Evolutionary conservation across 169 alveolate species (phyloP), one percentile per base, ranked within the genome.

Genomic region (Besnoitia besnoiti): DNA sequence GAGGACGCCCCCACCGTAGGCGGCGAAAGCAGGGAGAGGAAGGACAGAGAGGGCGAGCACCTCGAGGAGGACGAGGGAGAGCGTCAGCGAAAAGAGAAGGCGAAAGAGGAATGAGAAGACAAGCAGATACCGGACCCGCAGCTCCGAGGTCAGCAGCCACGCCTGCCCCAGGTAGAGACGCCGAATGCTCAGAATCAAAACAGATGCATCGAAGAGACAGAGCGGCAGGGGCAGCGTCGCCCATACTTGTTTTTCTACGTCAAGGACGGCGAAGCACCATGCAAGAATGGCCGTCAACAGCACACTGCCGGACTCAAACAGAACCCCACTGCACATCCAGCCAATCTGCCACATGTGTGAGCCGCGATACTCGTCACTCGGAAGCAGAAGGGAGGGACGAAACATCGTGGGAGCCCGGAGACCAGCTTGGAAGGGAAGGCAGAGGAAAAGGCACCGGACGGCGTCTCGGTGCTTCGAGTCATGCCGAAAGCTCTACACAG

Each of bases 311-410:
- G 61, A 40, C 76, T 90, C 93, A 37, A 59, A 3, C 51, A 87
- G 75, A 4, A 90, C 67, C 1, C 93, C 93, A 14, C 73, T n/a
- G 67, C 93, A 90, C 27, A 90, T 61, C 59, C 85, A 0, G n/a
- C 67, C 85, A 0, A 90, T 85, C 5, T 76, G 39, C 40, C 85
- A 33, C 8, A 82, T 77, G 85, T 51, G 49, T 27, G 5, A 14
- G 51, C 93, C 90, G 62, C 93, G 46, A 75, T 90, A 90, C 35
- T 90, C 93, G 76, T 90, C 93, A 42, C 85, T 77, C 8, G 93
- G 93, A 47, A 90, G 75, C 35, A 90, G 62, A 51, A 90, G 85
- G 37, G 90, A 88, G 39, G 93, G 93, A 84, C 85, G 93, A 61
- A 44, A 90, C 85, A 90, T 85, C 49, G n/a, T 85, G 80, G 44